Base-by-base conservation (phyloP, 1,139 yeast species). In the Geotrichum restrictum region DNA sequence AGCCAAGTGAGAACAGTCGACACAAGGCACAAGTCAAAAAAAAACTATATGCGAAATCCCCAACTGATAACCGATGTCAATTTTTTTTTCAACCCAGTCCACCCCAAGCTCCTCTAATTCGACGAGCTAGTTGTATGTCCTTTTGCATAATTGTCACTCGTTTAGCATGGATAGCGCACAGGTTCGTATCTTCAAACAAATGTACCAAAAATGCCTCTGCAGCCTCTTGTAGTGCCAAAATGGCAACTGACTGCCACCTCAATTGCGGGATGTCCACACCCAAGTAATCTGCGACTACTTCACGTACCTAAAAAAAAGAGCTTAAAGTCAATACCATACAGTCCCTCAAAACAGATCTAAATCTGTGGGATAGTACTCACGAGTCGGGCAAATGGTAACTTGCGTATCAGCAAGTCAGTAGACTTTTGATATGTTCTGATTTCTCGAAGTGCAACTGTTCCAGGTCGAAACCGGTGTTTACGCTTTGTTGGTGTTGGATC, bases 81-180 rank as follows among this genome's bases (percentile, higher is more conserved):
- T n/a, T 22, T 16, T 5, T 5, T 3, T 36, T 16, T n/a, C 29
- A 55, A 3, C 57, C 59, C 13, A 54, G 44, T 7, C 59, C 59
- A 21, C 56, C 58, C 52, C 55, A 58, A 8, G 63, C 67, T n/a
- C 96, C 97, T 59, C 97, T 76, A 49, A 91, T 82, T 64, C 97
- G 76, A 67, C 97, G 77, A 1, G 97, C 98, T 61, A 91, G 74
- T 63, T 88, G 96, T 59, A 91, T 84, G 66, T 91, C 98, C 67
- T 86, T 88, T 64, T 87, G 91, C 96, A 88, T 88, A 27, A 91
- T 87, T 0, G 98, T 91, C 19, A 91, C 96, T 59, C 98, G 75
- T 65, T 88, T 89, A 1, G 97, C 97, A 68, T 91, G 98, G 34
- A 88, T 75, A 3, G 97, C 97, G 71, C 96, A 80, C 48, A 91